Percentiles rank a stretch among this genome's conserved stretches.
phyloP scores from a whole-genome alignment of 2,329 filamentous ascomycete species.

The Xylariaceae sp. region DNA sequence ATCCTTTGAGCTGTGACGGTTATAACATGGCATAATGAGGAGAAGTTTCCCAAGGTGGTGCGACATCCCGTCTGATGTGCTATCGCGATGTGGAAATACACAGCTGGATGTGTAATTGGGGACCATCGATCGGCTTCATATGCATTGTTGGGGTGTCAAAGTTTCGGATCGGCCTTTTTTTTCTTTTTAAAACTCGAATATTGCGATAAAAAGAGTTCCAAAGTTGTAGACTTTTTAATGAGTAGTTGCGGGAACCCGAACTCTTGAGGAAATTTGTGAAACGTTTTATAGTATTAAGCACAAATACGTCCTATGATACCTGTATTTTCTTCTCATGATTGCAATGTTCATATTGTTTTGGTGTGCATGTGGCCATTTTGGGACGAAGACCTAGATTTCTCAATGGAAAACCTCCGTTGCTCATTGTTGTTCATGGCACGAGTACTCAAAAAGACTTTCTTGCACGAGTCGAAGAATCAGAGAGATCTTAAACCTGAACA shows the following conservation, averaged over 20 bases:
- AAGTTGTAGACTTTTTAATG: conserved; percentile 7
- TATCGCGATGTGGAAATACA: conserved; percentile 2
- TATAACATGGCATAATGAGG: not conserved
- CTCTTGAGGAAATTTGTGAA: conserved; percentile 26
- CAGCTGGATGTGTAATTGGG: conserved; percentile 16
- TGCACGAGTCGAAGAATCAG: too few relatives aligned
- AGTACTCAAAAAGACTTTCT: too few relatives aligned
- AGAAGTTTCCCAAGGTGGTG: conserved; percentile 3
- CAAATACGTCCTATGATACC: too few relatives aligned
- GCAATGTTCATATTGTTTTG: too few relatives aligned
- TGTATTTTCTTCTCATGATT: too few relatives aligned
- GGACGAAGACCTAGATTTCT: too few relatives aligned
- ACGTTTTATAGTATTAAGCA: not conserved
- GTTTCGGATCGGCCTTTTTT: not conserved
- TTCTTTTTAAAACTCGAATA: conserved; percentile 2
- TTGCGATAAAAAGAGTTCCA: not conserved
- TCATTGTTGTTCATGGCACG: too few relatives aligned
- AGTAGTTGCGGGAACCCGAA: conserved; percentile 15
- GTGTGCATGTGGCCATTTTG: too few relatives aligned
- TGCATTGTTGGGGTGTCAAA: conserved; percentile 12
- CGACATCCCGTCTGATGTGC: conserved; percentile 1
- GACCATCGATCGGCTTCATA: conserved; percentile 13
- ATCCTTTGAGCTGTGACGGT: conserved; percentile 7
- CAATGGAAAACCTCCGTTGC: too few relatives aligned
- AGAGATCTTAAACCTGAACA: too few relatives aligned